Base-by-base conservation (phyloP, 768 basidiomycete genomes). In the Xerocomus spinulosus region DNA sequence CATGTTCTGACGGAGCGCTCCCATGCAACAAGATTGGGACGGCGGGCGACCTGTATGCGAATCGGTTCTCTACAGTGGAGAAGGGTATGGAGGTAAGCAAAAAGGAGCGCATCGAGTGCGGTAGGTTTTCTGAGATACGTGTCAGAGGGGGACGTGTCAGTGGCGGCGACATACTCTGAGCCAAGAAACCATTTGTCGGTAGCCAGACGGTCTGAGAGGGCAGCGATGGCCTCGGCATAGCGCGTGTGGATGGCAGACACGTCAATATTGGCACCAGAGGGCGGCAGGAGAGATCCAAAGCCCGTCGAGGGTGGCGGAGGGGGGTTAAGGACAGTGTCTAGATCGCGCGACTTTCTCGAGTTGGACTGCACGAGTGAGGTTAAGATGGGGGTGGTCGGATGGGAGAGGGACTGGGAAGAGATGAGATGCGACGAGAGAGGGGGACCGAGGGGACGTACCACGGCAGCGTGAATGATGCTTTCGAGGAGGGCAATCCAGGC, bases 401-500 rank as follows among this genome's bases (percentile, higher is more conserved):
- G 74, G 14, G 76, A 67, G n/a, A 81, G 66, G 4, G 75, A 63
- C 82, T 85, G 46, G 3, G n/a, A 8, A 17, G 36, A 14, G 34
- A 36, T 54, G 39, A 56, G 50, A 26, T n/a, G n/a, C n/a, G 47
- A 51, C 8, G n/a, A n/a, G 54, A 33, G 17, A 12, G 26, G 14
- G 18, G 34, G 2, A 4, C 5, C 7, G 25, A 46, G 38, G 26
- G 51, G 12, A 70, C 79, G 45, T 53, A 89, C 82, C 67, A 92
- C 63, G 12, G 86, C 84, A 53, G 85, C 83, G 62, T 90, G 89
- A 7, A 92, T 79, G 38, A 76, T 70, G 29, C 82, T 82, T 63
- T 92, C 87, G 33, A 92, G 77, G 26, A 92, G 73, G 2, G 86
- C 71, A 21, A 89, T 77, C 90, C 90, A 92, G 1, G 90, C 89